These are phyloP conservation scores for Russula emetica DNA, from an alignment of 768 basidiomycete genomes.

Conservation along the genomic window DNA sequence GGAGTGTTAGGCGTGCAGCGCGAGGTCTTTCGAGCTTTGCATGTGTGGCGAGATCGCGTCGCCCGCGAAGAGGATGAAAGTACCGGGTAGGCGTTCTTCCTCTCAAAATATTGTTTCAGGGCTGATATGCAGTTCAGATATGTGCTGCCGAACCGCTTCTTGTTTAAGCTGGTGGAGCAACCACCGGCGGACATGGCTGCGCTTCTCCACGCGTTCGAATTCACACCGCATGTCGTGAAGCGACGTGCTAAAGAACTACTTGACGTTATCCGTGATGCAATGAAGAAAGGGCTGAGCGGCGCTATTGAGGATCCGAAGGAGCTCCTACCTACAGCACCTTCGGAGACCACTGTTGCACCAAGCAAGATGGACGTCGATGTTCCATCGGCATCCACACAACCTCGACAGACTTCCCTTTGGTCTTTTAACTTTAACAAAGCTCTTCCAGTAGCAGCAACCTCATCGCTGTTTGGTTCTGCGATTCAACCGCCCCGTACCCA, in stretches of 20 bases:
- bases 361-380: constrained; percentile 14
- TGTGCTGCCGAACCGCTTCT: constrained; percentile 67
- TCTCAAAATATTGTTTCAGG: background rate
- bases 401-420: constrained; percentile 12
- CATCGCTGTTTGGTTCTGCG: constrained; percentile 27
- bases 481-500: background rate
- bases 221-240: constrained; percentile 60
- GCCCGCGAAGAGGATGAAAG: constrained; percentile 88
- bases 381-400: background rate
- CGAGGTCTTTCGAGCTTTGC: constrained; percentile 65
- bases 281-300: constrained; percentile 33
- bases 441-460: constrained; percentile 22
- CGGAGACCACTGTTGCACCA: background rate
- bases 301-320: background rate
- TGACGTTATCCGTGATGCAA: constrained; percentile 52
- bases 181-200: constrained; percentile 62
- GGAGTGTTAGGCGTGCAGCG: constrained; percentile 45
- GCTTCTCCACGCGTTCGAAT: constrained; percentile 55
- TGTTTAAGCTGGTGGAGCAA: constrained; percentile 70
- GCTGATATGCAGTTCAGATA: constrained; percentile 44
- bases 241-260: constrained; percentile 60
- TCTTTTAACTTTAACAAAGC: background rate
- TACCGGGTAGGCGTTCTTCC: constrained; percentile 47
- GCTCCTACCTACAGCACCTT: background rate
- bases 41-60: constrained; percentile 76